Evolutionary conservation across 306 rosid genomes (phyloP), one percentile per base, ranked within the genome.

Genomic region (Echinosophora koreensis): DNA sequence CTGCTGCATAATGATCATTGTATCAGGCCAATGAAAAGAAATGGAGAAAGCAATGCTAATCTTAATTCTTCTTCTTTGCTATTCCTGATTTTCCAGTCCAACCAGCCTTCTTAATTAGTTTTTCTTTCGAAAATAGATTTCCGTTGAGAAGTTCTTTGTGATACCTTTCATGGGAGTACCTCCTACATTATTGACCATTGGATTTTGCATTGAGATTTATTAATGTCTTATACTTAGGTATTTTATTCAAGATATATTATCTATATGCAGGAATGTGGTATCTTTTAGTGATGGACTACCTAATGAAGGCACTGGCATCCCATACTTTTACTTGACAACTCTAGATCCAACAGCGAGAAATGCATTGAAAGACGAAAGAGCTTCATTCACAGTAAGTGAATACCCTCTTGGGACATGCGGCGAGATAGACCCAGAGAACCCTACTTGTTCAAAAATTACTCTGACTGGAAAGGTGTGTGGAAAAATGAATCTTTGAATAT

Each of bases 261-360:
- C 61, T 65, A 63, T 70, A 2, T 77, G 70, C 85, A 95, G 97
- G 81, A 95, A 95, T 88, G 97, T 95, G 82, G 97, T 87, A 35
- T 90, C 97, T 0, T 95, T 73, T 80, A 92, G 97, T 8, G 98
- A 95, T 71, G 98, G 98, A 76, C 68, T 69, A 7, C 92, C 98
- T 3, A 66, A 71, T 17, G 38, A 88, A 17, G 95, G 98, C 18
- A 16, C 35, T 4, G 97, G 98, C 78, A 82, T 87, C 69, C 97
- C 97, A 11, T 94, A 86, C 90, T 94, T 94, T 80, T 94, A 90
- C 93, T 82, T 94, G 86, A 90, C 98, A 56, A 66, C 90, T 77
- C 91, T 94, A 6, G 98, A 94, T 74, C 98, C 98, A 5, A 92
- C 95, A n/a, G 95, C 97, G 1, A 86, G 84, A 81, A 67, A 94